Evolutionary conservation across 2,329 filamentous ascomycete genomes (phyloP).

Genomic region (Teratosphaeria zuluensis): DNA sequence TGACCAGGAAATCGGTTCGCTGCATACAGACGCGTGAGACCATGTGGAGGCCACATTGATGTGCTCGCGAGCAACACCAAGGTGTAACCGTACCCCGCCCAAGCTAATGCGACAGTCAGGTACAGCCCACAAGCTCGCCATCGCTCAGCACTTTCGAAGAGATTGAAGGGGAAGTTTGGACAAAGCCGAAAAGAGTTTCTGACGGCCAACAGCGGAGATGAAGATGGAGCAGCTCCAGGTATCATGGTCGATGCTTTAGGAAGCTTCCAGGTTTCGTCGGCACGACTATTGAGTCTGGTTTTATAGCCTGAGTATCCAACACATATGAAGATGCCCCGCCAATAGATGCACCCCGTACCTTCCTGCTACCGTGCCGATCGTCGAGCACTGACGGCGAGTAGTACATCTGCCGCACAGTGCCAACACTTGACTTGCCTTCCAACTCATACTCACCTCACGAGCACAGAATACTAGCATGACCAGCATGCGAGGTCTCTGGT

Average conservation of each 20-base stretch:
- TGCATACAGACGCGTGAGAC: not conserved
- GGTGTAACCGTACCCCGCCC: not conserved
- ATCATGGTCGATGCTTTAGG: not conserved
- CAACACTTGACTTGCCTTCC: too few species aligned
- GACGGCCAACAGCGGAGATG: not conserved
- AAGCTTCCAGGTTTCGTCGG: too few species aligned
- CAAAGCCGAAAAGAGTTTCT: not conserved
- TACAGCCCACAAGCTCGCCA: not conserved
- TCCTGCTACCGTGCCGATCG: not conserved
- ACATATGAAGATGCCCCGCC: not conserved
- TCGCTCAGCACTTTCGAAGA: not conserved
- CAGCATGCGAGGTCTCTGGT: not conserved
- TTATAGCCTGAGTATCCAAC: too few species aligned
- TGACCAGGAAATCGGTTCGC: not conserved
- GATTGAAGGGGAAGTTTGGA: not conserved
- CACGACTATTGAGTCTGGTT: too few species aligned
- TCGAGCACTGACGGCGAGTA: not conserved
- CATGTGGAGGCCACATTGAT: not conserved
- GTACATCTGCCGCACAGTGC: not conserved
- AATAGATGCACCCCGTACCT: not conserved
- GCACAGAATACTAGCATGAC: not conserved
- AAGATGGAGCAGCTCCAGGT: not conserved
- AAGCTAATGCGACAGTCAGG: not conserved
- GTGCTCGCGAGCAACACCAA: not conserved
- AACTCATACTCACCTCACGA: not conserved